These are phyloP conservation scores for Elsinoe ampelina DNA, from an alignment of 2,329 filamentous ascomycete species.

Conservation along the genomic window DNA sequence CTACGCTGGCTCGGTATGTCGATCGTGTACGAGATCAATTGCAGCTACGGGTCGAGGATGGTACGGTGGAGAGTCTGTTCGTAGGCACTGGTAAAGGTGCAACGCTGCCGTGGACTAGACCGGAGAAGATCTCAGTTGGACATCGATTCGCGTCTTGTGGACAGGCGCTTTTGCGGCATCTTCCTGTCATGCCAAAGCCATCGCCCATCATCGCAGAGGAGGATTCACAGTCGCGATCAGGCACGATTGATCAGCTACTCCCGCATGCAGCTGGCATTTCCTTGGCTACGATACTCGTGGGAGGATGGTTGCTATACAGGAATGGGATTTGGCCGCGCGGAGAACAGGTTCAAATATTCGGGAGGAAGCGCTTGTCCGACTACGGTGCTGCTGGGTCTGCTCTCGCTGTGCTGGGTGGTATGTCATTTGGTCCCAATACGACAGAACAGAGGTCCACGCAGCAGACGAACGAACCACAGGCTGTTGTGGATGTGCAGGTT, in stretches of 20 bases:
- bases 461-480: neutral
- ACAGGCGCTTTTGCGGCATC: constrained; percentile 11
- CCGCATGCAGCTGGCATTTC: constrained; percentile 11
- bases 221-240: neutral
- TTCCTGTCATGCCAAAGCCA: constrained; percentile 8
- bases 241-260: constrained; percentile 1
- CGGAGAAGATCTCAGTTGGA: constrained; percentile 7
- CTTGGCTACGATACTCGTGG: constrained; percentile 8
- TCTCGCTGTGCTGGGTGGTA: constrained; percentile 20
- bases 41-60: constrained; percentile 20
- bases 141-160: constrained; percentile 4
- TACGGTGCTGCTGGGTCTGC: constrained; percentile 28
- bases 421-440: neutral
- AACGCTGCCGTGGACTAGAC: constrained; percentile 23
- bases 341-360: constrained; percentile 27
- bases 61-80: constrained; percentile 17
- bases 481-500: neutral
- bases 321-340: constrained; percentile 25
- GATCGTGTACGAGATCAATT: constrained; percentile 20
- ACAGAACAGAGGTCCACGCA: neutral
- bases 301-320: constrained; percentile 14
- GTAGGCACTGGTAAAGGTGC: constrained; percentile 2
- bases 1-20: constrained; percentile 31
- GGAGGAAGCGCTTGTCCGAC: constrained; percentile 25
- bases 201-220: constrained; percentile 2